phyloP scores from a whole-genome alignment of 139 green algal species.

The Microglena sp. region DNA sequence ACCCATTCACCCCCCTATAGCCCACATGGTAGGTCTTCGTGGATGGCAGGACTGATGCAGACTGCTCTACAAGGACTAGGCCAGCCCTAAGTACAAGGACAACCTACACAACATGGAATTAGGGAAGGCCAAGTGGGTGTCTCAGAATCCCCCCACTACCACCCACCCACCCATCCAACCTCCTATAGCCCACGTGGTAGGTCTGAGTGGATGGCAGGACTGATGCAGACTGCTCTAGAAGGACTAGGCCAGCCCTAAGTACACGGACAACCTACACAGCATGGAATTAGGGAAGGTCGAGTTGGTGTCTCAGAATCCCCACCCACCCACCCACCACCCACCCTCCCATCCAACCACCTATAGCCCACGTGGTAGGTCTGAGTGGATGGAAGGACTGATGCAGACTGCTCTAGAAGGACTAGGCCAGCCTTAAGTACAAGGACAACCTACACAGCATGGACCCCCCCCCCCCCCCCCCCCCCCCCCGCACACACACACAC shows the following conservation, averaged over 20 bases:
- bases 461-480: too few species aligned
- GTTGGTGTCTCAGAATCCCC: too few species aligned
- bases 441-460: conserved; percentile 53
- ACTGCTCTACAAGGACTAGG: conserved; percentile 75
- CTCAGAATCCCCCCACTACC: too few species aligned
- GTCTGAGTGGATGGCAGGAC: conserved; percentile 31
- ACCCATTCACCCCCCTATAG: conserved; percentile 65
- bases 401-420: conserved; percentile 71
- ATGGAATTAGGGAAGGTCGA: neutral
- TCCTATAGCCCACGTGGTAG: conserved; percentile 83
- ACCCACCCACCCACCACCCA: too few species aligned
- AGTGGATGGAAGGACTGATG: neutral
- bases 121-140: neutral
- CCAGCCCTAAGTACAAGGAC: conserved; percentile 85
- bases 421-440: conserved; percentile 83
- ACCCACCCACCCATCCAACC: too few species aligned
- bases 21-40: conserved; percentile 82
- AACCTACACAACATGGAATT: conserved; percentile 41
- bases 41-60: conserved; percentile 8
- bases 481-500: too few species aligned
- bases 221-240: conserved; percentile 66
- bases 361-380: conserved; percentile 90
- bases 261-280: conserved; percentile 73
- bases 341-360: too few species aligned
- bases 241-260: conserved; percentile 75